Evolutionary conservation across 169 alveolate species (phyloP).

Genomic region (Plasmodium gonderi): DNA sequence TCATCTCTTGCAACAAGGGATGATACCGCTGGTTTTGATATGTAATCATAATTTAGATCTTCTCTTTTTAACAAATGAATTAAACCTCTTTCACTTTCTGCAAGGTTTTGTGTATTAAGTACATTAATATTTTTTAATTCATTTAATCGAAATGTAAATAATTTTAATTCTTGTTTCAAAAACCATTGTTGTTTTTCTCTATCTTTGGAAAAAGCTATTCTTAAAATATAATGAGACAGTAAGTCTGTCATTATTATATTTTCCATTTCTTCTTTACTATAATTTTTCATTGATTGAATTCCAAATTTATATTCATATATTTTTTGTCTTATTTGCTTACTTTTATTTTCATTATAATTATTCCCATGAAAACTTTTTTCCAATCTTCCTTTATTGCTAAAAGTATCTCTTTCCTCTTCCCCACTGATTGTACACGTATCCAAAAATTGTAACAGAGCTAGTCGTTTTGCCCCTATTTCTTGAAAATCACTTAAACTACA

Average conservation of each 20-base stretch:
- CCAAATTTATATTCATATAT: conserved; percentile 84
- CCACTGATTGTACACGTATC: conserved; percentile 47
- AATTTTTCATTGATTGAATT: conserved; percentile 75
- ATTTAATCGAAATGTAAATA: conserved; percentile 82
- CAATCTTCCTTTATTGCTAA: not conserved
- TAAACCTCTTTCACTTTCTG: conserved; percentile 81
- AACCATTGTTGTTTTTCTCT: conserved; percentile 90
- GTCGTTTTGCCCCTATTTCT: conserved; percentile 85
- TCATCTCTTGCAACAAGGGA: conserved; percentile 60
- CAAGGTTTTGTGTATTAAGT: conserved; percentile 75
- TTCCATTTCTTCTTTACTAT: conserved; percentile 77
- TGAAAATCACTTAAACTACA: conserved; percentile 84
- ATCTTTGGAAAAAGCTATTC: conserved; percentile 86
- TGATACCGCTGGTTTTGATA: conserved; percentile 50
- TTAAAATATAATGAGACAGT: conserved; percentile 82
- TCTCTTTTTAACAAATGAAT: conserved; percentile 80
- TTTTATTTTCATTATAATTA: conserved; percentile 32
- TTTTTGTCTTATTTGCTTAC: conserved; percentile 50
- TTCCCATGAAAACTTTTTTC: not conserved
- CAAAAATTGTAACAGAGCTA: conserved; percentile 76
- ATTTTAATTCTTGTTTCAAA: conserved; percentile 83
- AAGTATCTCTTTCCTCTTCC: conserved; percentile 23
- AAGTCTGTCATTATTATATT: conserved; percentile 83
- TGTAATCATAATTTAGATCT: conserved; percentile 78
- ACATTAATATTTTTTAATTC: conserved; percentile 76